These are phyloP conservation scores for Acanthamoeba castellanii DNA, from an alignment of 208 protist genomes.

Conservation along the genomic window DNA sequence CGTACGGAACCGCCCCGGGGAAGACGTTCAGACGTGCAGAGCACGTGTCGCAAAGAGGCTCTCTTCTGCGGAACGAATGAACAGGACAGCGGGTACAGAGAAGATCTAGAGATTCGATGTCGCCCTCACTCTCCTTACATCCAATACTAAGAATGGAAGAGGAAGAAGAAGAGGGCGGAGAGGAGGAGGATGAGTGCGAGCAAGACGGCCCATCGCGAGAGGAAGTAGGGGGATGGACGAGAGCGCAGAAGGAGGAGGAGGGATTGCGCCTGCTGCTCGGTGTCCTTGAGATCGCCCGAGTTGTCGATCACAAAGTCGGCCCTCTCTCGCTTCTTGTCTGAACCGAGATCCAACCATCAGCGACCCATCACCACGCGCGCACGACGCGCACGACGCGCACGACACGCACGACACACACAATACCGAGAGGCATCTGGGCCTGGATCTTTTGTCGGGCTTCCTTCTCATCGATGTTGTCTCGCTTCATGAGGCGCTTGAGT, in stretches of 20 bases:
- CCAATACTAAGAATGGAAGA: background rate
- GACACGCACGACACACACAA: too few relatives aligned
- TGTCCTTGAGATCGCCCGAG: background rate
- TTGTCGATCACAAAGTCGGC: slow-evolving; percentile 55
- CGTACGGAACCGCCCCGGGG: too few relatives aligned
- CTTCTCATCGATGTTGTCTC: slow-evolving; percentile 22
- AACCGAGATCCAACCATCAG: background rate
- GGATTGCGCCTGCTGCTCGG: background rate
- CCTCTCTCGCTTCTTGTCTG: slow-evolving; percentile 17
- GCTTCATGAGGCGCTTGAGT: slow-evolving; percentile 18
- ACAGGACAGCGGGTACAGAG: too few relatives aligned
- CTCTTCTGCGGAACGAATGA: too few relatives aligned
- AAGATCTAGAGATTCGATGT: too few relatives aligned
- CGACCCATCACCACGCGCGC: background rate
- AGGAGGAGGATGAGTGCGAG: background rate
- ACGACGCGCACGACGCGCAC: background rate
- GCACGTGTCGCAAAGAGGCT: too few relatives aligned
- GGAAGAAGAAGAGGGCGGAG: background rate
- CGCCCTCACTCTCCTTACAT: too few relatives aligned
- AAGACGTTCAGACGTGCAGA: too few relatives aligned
- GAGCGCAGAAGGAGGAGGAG: background rate
- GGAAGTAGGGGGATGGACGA: background rate
- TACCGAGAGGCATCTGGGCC: slow-evolving; percentile 54
- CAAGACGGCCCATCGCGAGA: background rate
- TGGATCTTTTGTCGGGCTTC: slow-evolving; percentile 25